Percentiles rank a stretch among this genome's conserved stretches.
Evolutionary conservation across 2,329 filamentous ascomycete genomes (phyloP).

Genomic region (Hyphodiscus sp.): DNA sequence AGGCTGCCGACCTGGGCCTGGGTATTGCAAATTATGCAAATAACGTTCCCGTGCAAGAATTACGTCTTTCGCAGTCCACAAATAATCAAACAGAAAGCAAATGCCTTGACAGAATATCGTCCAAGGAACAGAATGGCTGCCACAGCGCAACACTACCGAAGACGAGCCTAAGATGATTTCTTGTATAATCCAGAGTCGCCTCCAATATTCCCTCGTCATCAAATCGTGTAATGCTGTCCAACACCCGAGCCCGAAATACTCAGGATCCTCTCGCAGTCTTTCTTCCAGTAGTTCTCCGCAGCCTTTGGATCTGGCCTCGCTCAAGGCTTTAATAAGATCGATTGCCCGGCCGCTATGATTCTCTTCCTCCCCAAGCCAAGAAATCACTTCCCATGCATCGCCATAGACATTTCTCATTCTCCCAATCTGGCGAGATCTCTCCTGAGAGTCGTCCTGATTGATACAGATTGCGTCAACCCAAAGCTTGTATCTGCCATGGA

Average conservation of each 20-base stretch:
- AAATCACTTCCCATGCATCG: neutral
- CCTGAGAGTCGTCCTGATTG: neutral
- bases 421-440: neutral
- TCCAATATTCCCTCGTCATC: slow-evolving; percentile 13
- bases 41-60: slow-evolving; percentile 2
- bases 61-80: slow-evolving; percentile 9
- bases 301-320: neutral
- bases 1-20: neutral
- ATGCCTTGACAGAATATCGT: slow-evolving; percentile 8
- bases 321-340: slow-evolving; percentile 6
- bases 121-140: slow-evolving; percentile 5
- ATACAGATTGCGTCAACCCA: neutral
- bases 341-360: slow-evolving; percentile 8
- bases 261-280: slow-evolving; percentile 3
- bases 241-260: slow-evolving; percentile 1
- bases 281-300: neutral
- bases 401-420: neutral
- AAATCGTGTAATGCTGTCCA: slow-evolving; percentile 10
- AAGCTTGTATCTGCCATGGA: neutral
- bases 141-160: slow-evolving; percentile 2
- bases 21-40: neutral
- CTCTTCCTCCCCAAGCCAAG: slow-evolving; percentile 5
- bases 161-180: slow-evolving; percentile 14
- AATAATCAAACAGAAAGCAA: slow-evolving; percentile 3
- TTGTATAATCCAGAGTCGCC: slow-evolving; percentile 18